phyloP scores from a whole-genome alignment of 441 rosid species.

The Hura crepitans region DNA sequence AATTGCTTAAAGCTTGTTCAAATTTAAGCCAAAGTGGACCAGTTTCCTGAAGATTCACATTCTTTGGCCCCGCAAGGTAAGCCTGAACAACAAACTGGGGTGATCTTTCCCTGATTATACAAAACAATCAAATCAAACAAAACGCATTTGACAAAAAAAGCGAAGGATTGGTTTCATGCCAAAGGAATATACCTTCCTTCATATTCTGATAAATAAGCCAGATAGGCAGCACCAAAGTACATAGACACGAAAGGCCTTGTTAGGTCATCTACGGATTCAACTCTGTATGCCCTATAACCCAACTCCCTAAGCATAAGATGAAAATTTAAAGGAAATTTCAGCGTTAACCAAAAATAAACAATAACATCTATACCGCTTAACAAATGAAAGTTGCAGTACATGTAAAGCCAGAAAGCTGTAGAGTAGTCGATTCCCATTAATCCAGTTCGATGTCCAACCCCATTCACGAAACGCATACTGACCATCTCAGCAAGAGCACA shows the following conservation, averaged over 20 bases:
- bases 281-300: slow-evolving; percentile 72
- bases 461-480: slow-evolving; percentile 72
- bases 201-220: slow-evolving; percentile 73
- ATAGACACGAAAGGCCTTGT: slow-evolving; percentile 77
- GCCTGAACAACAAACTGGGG: slow-evolving; percentile 76
- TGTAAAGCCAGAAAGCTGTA: slow-evolving; percentile 75
- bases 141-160: not conserved
- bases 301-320: slow-evolving; percentile 48
- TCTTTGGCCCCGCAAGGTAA: slow-evolving; percentile 62
- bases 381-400: slow-evolving; percentile 30
- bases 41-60: slow-evolving; percentile 52
- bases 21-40: slow-evolving; percentile 45
- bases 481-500: slow-evolving; percentile 83
- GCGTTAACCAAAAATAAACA: not conserved
- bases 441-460: slow-evolving; percentile 53
- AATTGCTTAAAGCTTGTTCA: slow-evolving; percentile 48
- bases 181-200: slow-evolving; percentile 62
- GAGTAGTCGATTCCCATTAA: slow-evolving; percentile 78
- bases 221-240: slow-evolving; percentile 86
- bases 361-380: not conserved
- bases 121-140: slow-evolving; percentile 7
- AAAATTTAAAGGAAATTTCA: slow-evolving; percentile 17
- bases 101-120: slow-evolving; percentile 53
- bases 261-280: slow-evolving; percentile 60
- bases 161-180: not conserved